phyloP scores from a whole-genome alignment of 2,329 filamentous ascomycete species.

The Clonostachys solani region DNA sequence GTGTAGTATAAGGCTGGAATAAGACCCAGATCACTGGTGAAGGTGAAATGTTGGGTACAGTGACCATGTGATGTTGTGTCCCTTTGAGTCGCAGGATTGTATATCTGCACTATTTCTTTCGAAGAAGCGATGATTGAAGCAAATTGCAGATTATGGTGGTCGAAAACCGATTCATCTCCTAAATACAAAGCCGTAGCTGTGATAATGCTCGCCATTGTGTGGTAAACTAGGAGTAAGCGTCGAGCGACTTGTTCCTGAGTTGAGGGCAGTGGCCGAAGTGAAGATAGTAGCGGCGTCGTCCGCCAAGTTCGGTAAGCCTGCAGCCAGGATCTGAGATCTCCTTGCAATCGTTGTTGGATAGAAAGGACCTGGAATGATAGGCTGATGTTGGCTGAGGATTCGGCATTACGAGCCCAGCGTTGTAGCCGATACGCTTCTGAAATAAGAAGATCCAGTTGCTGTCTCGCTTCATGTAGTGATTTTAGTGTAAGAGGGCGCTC shows the following conservation, averaged over 20 bases:
- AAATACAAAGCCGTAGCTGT: neutral
- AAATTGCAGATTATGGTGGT: neutral
- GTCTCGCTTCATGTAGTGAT: neutral
- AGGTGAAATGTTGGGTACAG: neutral
- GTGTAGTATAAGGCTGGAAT: conserved; percentile 1
- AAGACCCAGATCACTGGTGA: neutral
- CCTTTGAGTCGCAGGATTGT: neutral
- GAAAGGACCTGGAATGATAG: too few relatives aligned
- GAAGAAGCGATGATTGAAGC: neutral
- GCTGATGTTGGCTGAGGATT: too few relatives aligned
- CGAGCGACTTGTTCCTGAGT: neutral
- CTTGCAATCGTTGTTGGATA: neutral
- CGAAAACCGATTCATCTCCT: neutral
- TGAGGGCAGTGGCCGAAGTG: too few relatives aligned
- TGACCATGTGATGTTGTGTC: neutral
- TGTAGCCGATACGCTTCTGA: neutral
- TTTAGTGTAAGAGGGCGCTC: too few relatives aligned
- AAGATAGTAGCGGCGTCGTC: neutral
- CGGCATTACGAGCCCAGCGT: neutral
- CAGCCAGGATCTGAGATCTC: neutral
- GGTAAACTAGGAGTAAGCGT: neutral
- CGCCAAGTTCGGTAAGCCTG: neutral
- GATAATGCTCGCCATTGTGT: conserved; percentile 1
- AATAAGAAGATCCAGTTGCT: neutral
- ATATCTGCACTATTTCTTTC: neutral